phyloP scores from a whole-genome alignment of 2,329 filamentous ascomycete genomes.

The Penicillium sclerotigenum region DNA sequence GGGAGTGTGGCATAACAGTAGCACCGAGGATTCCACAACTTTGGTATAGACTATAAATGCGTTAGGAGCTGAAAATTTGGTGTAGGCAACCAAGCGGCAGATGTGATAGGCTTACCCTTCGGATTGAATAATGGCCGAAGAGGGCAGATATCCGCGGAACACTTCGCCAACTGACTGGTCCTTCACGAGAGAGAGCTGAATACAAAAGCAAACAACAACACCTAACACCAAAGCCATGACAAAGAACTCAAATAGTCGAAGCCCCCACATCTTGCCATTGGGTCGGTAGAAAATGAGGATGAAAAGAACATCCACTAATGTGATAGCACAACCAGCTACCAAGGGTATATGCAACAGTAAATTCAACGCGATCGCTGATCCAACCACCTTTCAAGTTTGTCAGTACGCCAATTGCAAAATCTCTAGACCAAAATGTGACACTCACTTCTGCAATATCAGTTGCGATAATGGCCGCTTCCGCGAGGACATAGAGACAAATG shows the following conservation, averaged over 20 bases:
- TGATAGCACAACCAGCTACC: constrained; percentile 57
- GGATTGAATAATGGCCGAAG: constrained; percentile 50
- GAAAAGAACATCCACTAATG: constrained; percentile 55
- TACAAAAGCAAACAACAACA: constrained; percentile 57
- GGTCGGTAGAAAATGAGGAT: constrained; percentile 57
- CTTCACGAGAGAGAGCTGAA: constrained; percentile 54
- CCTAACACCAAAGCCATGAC: constrained; percentile 54
- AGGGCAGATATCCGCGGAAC: constrained; percentile 55
- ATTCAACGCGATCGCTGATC: constrained; percentile 56
- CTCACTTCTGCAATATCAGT: constrained; percentile 66
- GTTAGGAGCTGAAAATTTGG: constrained; percentile 4
- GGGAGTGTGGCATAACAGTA: constrained; percentile 59
- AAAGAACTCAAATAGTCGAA: constrained; percentile 55
- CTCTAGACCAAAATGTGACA: not conserved
- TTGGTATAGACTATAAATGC: constrained; percentile 48
- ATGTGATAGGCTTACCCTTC: constrained; percentile 43
- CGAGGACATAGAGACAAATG: constrained; percentile 58
- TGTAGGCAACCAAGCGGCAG: not conserved
- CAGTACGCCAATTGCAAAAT: not conserved
- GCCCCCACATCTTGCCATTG: constrained; percentile 49
- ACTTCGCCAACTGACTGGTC: constrained; percentile 51
- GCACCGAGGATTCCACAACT: constrained; percentile 53
- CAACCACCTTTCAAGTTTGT: constrained; percentile 47
- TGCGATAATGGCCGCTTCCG: constrained; percentile 66
- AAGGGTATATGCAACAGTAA: constrained; percentile 53